Evolutionary conservation across 2,329 filamentous ascomycete genomes (phyloP), one percentile per base, ranked within the genome.

Genomic region (Cladosporium phlei): DNA sequence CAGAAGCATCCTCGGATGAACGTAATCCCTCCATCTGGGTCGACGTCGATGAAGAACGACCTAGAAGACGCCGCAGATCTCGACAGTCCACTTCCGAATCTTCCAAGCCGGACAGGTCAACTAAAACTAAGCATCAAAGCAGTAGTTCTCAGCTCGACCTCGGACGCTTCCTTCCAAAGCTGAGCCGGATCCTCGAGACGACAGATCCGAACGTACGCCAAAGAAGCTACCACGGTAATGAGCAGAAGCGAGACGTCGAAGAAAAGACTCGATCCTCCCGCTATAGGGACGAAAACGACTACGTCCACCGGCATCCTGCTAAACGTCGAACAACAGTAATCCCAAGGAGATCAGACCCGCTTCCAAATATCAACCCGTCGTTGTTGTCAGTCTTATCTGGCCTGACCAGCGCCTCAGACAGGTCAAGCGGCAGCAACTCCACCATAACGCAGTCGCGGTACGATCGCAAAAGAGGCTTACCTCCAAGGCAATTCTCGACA

Each of bases 381-480:
- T 52, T 71, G 24, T 53, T 66, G 32, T 74, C 70, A 2, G 61
- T 71, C 3, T 51, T 68, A 8, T 70, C 71, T 19, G 64, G 60
- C 40, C 52, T 69, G 34, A 72, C 69, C 3, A 64, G 66, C 40
- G 59, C 59, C 8, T 71, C 70, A 11, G 64, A 59, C 40, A 58
- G 58, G 12, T 71, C 69, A 1, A 70, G 66, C 52, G 69, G 64
- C n/a, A 74, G 70, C 55, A 69, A 64, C 46, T 70, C 69, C 1
- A 73, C 71, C 3, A 63, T 72, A 10, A 73, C 69, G 9, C 69
- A 71, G 50, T 60, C 60, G 32, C 69, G 67, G 4, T 70, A 70
- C 51, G 59, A 69, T 46, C 60, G 60, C 32, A 52, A 53, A 25
- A 43, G 48, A 25, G 50, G 48, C 29, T 40, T 55, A 16, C 29